These are phyloP conservation scores for Microbotryum lychnidis-dioicae DNA, from an alignment of 1,284 basidiomycete species.

Conservation along the genomic window DNA sequence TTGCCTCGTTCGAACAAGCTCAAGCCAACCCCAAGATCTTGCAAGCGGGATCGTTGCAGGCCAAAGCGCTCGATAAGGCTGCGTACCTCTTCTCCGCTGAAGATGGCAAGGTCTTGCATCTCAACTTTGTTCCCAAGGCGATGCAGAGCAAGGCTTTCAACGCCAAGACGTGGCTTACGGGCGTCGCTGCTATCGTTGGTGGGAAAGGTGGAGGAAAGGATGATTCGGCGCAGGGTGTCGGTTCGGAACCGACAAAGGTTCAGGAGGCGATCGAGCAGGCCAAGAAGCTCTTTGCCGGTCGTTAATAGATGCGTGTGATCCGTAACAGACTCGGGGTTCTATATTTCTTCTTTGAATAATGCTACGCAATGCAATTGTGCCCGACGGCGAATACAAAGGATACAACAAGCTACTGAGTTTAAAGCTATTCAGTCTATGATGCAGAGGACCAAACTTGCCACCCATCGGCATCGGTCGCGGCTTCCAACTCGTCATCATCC, in stretches of 20 bases:
- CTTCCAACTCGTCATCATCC: too few species aligned
- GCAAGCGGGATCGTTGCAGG: slow-evolving; percentile 58
- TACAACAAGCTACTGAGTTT: too few species aligned
- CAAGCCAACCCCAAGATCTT: slow-evolving; percentile 76
- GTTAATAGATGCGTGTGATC: neutral
- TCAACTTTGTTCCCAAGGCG: slow-evolving; percentile 71
- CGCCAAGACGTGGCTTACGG: slow-evolving; percentile 74
- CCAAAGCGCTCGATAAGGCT: slow-evolving; percentile 70
- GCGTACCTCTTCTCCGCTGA: slow-evolving; percentile 75
- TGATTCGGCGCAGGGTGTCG: slow-evolving; percentile 79
- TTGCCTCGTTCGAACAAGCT: slow-evolving; percentile 58
- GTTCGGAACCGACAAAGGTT: slow-evolving; percentile 56
- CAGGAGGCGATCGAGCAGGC: slow-evolving; percentile 54
- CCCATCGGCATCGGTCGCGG: too few species aligned
- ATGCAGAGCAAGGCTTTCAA: slow-evolving; percentile 56
- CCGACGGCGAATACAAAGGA: too few species aligned
- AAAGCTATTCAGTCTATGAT: too few species aligned
- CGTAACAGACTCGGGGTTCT: too few species aligned
- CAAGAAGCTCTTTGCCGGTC: slow-evolving; percentile 7
- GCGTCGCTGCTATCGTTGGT: slow-evolving; percentile 65
- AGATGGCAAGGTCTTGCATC: slow-evolving; percentile 70
- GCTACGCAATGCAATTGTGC: too few species aligned
- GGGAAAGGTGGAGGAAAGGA: slow-evolving; percentile 92
- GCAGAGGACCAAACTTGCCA: too few species aligned
- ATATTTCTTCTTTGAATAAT: too few species aligned